phyloP scores from a whole-genome alignment of 2,329 filamentous ascomycete genomes.

The Exophiala spinifera region DNA sequence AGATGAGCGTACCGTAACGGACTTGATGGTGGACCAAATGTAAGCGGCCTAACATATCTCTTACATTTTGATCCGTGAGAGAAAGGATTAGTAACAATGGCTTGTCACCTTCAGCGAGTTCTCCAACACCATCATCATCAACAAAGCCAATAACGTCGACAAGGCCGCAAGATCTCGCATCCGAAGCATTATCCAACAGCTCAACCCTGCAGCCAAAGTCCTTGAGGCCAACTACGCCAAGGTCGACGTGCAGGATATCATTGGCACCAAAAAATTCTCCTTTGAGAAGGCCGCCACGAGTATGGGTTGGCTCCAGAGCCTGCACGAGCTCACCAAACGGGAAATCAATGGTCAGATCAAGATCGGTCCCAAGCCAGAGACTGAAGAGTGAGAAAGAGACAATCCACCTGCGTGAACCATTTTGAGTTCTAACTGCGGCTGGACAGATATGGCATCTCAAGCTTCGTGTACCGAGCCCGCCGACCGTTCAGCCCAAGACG shows the following conservation, averaged over 20 bases:
- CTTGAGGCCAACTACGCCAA: conserved; percentile 59
- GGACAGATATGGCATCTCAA: conserved; percentile 61
- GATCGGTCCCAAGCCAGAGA: conserved; percentile 66
- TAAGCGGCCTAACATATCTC: neutral
- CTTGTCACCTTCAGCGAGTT: conserved; percentile 52
- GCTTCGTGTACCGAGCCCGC: conserved; percentile 64
- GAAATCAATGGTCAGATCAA: conserved; percentile 55
- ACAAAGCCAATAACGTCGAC: conserved; percentile 65
- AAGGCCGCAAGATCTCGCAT: conserved; percentile 48
- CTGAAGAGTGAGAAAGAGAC: conserved; percentile 53
- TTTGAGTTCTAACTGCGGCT: conserved; percentile 28
- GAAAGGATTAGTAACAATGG: neutral
- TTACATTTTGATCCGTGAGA: no score
- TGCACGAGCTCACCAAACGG: conserved; percentile 65
- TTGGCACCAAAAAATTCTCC: conserved; percentile 64
- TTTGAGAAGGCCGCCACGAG: conserved; percentile 62
- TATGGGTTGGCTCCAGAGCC: conserved; percentile 67
- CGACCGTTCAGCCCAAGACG: conserved; percentile 48
- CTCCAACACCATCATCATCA: conserved; percentile 68
- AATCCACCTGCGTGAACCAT: neutral
- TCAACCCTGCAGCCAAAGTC: conserved; percentile 66
- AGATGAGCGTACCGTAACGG: conserved; percentile 70
- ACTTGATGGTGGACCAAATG: conserved; percentile 73
- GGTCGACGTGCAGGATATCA: conserved; percentile 60
- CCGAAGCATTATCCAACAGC: conserved; percentile 53